Base-by-base conservation (phyloP, 371 early-diverging fungal species). In the Dentiscutata heterogama region DNA sequence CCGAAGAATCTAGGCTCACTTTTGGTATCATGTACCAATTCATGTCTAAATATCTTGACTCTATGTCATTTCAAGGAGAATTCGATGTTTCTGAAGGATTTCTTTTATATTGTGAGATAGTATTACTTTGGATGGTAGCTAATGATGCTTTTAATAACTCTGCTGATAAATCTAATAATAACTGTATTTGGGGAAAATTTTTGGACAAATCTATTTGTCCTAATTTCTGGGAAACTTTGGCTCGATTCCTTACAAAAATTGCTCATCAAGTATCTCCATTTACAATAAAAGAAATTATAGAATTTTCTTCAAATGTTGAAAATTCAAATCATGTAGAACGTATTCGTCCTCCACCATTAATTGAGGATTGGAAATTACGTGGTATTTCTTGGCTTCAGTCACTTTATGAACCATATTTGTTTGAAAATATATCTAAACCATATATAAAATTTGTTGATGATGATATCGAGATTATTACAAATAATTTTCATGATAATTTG, bases 301-400 rank as follows among this genome's bases (percentile, higher is more conserved):
- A 84, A 7, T 82, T 82, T n/a, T 42, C 84, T 6, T 82, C 83
- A 18, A 84, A 83, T 10, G n/a, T 11, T 39, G 20, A 39, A 11
- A 25, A 65, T 31, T 29, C 14, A n/a, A 25, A 35, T 14, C 39
- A 25, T 10, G 4, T 51, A 27, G 81, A 76, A 31, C 71, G 64
- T 54, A 25, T 86, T 71, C 85, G 83, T 0, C 77, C 75, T 22
- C 87, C 86, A 18, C 84, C 85, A n/a, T 61, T 86, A 27, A 82
- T 79, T 14, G 83, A 85, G 31, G 86, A 87, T 58, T 87, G 87
- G 87, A 85, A 87, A 56, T 77, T 87, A 58, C 85, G 85, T 22
- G 87, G 87, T 20, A 67, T 86, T n/a, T 86, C 85, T 0, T 87
- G 86, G 86, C 31, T 87, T 8, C 86, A 85, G 14, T 50, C 51